These are phyloP conservation scores for Ascochyta viciae-villosae DNA, from an alignment of 2,329 filamentous ascomycete species.

Conservation along the genomic window DNA sequence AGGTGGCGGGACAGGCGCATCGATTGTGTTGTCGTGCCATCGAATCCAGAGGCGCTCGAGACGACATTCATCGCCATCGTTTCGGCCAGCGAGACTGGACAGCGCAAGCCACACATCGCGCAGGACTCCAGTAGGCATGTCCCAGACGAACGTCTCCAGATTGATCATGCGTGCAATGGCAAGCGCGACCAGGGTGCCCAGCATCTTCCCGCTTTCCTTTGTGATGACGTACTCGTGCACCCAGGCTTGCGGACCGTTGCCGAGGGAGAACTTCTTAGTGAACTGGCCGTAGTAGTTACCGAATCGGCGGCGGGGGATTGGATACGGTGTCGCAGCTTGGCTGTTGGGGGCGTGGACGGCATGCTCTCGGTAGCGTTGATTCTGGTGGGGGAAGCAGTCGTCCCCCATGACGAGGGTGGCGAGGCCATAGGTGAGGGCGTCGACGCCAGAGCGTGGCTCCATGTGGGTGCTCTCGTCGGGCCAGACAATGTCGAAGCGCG, in stretches of 20 bases:
- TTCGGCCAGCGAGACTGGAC: constrained; percentile 70
- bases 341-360: constrained; percentile 13
- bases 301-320: constrained; percentile 56
- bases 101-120: constrained; percentile 83
- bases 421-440: constrained; percentile 82
- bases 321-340: constrained; percentile 38
- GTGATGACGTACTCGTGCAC: constrained; percentile 82
- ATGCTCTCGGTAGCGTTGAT: constrained; percentile 36
- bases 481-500: constrained; percentile 88
- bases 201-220: constrained; percentile 86
- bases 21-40: constrained; percentile 77
- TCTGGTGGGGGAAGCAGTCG: constrained; percentile 64
- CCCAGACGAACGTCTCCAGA: constrained; percentile 83
- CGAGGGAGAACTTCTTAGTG: constrained; percentile 81
- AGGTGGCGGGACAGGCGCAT: constrained; percentile 46
- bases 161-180: constrained; percentile 83
- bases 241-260: constrained; percentile 81
- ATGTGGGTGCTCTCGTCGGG: constrained; percentile 71
- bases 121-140: constrained; percentile 85
- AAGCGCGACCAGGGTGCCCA: constrained; percentile 81
- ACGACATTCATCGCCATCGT: constrained; percentile 67
- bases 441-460: constrained; percentile 74
- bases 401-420: constrained; percentile 79
- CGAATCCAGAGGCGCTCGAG: constrained; percentile 79
- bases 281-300: constrained; percentile 81